These are phyloP conservation scores for Fraxinus sp. DNA, from an alignment of 305 asterid species.

Conservation along the genomic window DNA sequence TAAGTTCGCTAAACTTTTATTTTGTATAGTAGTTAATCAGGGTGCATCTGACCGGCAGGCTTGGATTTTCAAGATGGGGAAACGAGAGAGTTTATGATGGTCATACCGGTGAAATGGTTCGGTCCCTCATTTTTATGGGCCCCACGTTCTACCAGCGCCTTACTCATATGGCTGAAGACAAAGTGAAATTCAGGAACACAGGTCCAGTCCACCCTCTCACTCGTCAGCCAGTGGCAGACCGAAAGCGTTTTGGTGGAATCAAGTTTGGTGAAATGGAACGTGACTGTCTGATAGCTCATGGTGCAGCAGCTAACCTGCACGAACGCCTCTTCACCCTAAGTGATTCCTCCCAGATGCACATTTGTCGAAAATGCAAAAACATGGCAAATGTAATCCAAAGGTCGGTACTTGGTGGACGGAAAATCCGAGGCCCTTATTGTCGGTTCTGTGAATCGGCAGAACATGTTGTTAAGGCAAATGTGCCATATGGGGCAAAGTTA, in stretches of 20 bases:
- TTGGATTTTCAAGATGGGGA: conserved; percentile 83
- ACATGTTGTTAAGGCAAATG: conserved; percentile 66
- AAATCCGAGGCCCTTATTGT: conserved; percentile 80
- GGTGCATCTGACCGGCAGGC: conserved; percentile 40
- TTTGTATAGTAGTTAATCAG: neutral
- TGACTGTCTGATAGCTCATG: conserved; percentile 89
- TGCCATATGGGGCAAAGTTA: conserved; percentile 89
- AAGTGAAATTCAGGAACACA: conserved; percentile 76
- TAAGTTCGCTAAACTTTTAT: neutral
- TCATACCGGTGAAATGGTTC: conserved; percentile 61
- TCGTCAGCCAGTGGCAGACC: conserved; percentile 94
- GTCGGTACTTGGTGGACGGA: conserved; percentile 56
- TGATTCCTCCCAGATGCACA: conserved; percentile 33
- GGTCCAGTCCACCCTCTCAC: conserved; percentile 96
- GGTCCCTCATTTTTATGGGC: conserved; percentile 74
- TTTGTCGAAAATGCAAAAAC: conserved; percentile 70
- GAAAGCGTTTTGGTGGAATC: conserved; percentile 86
- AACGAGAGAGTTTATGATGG: conserved; percentile 77
- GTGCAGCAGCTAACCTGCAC: conserved; percentile 81
- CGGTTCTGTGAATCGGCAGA: conserved; percentile 76
- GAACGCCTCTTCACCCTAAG: conserved; percentile 90
- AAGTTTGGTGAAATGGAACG: conserved; percentile 96
- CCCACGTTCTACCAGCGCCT: conserved; percentile 94
- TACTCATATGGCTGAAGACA: conserved; percentile 93
- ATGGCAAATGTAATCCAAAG: conserved; percentile 81